Conservation (phyloP, 495 filamentous ascomycete genomes). For the Elasticomyces elasticus region DNA sequence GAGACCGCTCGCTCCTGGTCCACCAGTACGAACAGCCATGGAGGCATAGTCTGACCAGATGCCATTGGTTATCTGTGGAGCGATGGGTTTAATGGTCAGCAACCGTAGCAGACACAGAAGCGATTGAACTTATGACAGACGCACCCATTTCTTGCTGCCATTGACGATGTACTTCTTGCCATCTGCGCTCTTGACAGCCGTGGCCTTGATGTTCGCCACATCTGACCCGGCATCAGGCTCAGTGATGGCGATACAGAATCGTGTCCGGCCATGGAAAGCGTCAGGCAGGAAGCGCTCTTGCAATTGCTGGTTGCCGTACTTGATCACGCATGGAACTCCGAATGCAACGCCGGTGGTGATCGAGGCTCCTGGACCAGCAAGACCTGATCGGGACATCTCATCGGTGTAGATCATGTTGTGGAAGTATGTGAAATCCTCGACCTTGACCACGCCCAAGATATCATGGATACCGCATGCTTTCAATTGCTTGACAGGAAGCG, state of each 20-base stretch:
- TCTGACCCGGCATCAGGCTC: slow-evolving; percentile 65
- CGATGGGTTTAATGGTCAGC: slow-evolving; percentile 20
- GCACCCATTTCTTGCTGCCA: slow-evolving; percentile 76
- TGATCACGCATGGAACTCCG: slow-evolving; percentile 58
- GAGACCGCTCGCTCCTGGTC: slow-evolving; percentile 51
- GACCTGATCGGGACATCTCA: slow-evolving; percentile 57
- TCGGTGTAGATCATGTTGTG: slow-evolving; percentile 60
- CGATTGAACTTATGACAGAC: no score
- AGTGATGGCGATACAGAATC: slow-evolving; percentile 67
- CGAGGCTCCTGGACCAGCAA: slow-evolving; percentile 49
- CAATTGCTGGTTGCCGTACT: slow-evolving; percentile 50
- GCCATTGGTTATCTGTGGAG: slow-evolving; percentile 58
- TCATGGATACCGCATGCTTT: slow-evolving; percentile 54
- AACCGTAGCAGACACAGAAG: neutral
- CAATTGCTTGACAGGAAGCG: slow-evolving; percentile 57
- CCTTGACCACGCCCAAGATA: slow-evolving; percentile 53
- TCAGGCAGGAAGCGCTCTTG: slow-evolving; percentile 58
- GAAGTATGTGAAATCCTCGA: slow-evolving; percentile 67
- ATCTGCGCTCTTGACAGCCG: slow-evolving; percentile 51
- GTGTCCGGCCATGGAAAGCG: slow-evolving; percentile 53
- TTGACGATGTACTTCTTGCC: slow-evolving; percentile 63
- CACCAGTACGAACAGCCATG: slow-evolving; percentile 71
- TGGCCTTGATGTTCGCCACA: slow-evolving; percentile 60
- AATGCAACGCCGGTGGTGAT: slow-evolving; percentile 62
- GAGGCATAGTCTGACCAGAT: slow-evolving; percentile 63